A percentile compares a stretch with the other conserved stretches of the same genome.
Conservation (phyloP, 441 rosid species). For the Flueggea neowawraea region DNA sequence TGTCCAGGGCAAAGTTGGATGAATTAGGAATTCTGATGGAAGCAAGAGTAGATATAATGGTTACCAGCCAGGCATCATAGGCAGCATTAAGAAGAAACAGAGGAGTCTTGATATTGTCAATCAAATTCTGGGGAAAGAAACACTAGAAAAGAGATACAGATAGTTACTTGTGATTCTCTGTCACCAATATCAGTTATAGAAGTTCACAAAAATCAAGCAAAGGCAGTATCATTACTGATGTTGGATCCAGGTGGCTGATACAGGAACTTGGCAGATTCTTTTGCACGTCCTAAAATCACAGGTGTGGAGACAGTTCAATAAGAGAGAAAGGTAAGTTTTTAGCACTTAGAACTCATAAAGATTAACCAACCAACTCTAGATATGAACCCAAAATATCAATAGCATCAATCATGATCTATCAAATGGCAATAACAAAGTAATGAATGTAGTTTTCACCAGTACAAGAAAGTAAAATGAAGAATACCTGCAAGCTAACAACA, state of each 20-base stretch:
- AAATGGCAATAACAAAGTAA: neutral
- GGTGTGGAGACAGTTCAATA: neutral
- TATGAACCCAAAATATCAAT: neutral
- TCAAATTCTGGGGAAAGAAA: slow-evolving; percentile 82
- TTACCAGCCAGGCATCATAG: slow-evolving; percentile 89
- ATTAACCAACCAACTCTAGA: too few species aligned
- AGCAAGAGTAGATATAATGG: neutral
- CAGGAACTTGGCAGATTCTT: slow-evolving; percentile 56
- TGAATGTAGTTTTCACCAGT: neutral
- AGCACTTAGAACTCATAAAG: too few species aligned
- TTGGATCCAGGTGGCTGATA: slow-evolving; percentile 56
- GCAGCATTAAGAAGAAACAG: slow-evolving; percentile 84
- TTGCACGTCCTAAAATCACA: slow-evolving; percentile 33
- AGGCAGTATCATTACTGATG: slow-evolving; percentile 40
- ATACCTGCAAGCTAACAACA: slow-evolving; percentile 75
- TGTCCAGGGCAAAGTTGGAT: too few species aligned
- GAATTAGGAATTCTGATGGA: too few species aligned
- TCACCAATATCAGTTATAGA: neutral
- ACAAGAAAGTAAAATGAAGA: neutral
- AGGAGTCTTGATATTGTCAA: slow-evolving; percentile 60
- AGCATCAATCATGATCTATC: neutral
- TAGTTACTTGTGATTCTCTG: neutral
- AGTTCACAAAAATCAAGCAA: slow-evolving; percentile 11
- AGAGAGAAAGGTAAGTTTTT: slow-evolving; percentile 9
- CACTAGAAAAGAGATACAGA: slow-evolving; percentile 46